A percentile compares a stretch with the other conserved stretches of the same genome.
Conservation (phyloP, 2,329 filamentous ascomycete genomes). For the Harringtonia lauricola region DNA sequence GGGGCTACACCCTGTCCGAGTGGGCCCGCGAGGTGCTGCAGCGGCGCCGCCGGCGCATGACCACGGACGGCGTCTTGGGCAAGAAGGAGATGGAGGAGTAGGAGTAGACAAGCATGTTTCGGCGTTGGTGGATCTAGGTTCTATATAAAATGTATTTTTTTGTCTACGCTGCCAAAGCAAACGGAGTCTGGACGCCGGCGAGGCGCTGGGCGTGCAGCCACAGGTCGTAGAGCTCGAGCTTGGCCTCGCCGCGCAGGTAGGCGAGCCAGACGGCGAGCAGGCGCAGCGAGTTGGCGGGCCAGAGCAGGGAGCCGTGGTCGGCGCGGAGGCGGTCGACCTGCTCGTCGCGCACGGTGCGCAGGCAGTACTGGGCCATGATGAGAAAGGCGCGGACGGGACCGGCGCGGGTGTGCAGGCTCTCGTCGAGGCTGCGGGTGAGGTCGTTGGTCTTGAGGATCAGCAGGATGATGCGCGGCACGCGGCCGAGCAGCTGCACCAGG, state of each 20-base stretch:
- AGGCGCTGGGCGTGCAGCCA: constrained; percentile 45
- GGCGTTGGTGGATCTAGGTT: background rate
- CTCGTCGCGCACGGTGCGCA: constrained; percentile 54
- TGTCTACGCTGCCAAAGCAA: constrained; percentile 1
- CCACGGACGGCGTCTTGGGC: constrained; percentile 37
- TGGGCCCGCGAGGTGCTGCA: constrained; percentile 54
- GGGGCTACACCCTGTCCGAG: constrained; percentile 77
- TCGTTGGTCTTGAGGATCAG: constrained; percentile 98
- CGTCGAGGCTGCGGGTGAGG: constrained; percentile 84
- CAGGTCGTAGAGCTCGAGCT: constrained; percentile 52
- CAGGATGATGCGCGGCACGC: constrained; percentile 84
- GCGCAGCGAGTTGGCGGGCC: constrained; percentile 44
- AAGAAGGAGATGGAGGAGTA: constrained; percentile 25
- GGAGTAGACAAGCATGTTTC: background rate
- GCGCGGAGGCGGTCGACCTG: constrained; percentile 45
- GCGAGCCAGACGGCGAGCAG: constrained; percentile 46
- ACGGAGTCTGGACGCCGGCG: constrained; percentile 18
- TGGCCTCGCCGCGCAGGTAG: constrained; percentile 48
- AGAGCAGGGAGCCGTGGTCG: constrained; percentile 41
- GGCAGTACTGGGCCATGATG: constrained; percentile 59
- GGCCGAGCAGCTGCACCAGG: constrained; percentile 75
- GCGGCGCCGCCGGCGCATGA: constrained; percentile 30
- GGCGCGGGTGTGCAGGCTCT: constrained; percentile 68
- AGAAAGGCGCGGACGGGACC: constrained; percentile 55
- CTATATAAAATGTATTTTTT: too few relatives aligned